Base-by-base conservation (phyloP, 2,329 filamentous ascomycete genomes). In the Cercospora sp. region DNA sequence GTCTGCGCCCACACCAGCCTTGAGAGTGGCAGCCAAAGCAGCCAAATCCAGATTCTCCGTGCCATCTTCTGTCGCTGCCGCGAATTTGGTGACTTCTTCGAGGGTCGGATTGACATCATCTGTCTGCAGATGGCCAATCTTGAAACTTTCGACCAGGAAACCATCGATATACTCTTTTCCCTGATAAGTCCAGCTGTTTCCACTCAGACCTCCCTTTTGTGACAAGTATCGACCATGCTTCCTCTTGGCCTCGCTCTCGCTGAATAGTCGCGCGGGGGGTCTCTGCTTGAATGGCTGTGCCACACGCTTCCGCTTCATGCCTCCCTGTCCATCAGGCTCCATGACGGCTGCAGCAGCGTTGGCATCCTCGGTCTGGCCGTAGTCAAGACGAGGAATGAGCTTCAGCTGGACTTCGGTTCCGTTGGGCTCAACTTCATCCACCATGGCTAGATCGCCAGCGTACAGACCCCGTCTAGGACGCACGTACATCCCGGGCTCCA, bases 11-110 rank as follows among this genome's bases (percentile, higher is more conserved):
- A 91, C 91, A 73, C 89, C 91, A 68, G 92, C 91, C 78, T 97
- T 97, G 64, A 98, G 84, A 72, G 93, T 97, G 60, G 93, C 91
- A 8, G 94, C 93, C 63, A 99, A 85, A 1, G 94, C 93, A 75
- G 94, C 91, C 53, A 99, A 86, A 81, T 99, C 95, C 40, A 99
- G 86, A 72, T 96, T 97, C 75, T 97, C 93, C 0, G 93, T 94
- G 18, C 95, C 95, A 78, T 98, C 95, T 72, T 97, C 94, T 18
- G 89, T 90, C 9, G 92, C 91, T 30, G 91, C 90, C 16, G 94
- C 91, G 78, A 99, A 98, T 76, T 90, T 91, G n/a, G 94, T 97
- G 58, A 98, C 92, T 79, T 99, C 95, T 77, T 98, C 95, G 30
- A 99, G 85, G 1, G 91, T 92, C 0, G 95, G 95, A 77, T 96